Evolutionary conservation across 495 filamentous ascomycete species (phyloP), one percentile per base, ranked within the genome.

Genomic region (Penicillium longicatenatum): DNA sequence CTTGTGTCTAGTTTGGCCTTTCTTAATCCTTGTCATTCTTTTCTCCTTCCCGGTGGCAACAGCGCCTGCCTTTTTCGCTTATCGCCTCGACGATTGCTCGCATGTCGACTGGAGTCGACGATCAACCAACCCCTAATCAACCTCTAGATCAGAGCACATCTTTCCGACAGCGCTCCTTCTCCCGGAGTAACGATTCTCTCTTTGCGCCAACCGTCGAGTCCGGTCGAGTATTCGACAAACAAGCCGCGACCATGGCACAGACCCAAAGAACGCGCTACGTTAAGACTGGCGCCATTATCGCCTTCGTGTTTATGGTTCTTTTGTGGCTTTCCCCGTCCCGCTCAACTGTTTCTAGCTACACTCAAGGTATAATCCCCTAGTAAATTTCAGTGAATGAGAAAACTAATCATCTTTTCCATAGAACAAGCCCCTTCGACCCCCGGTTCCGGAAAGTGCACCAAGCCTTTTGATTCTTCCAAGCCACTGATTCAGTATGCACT

Each of bases 401-500:
- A 19, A 49, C 56, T 58, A 49, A 59, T 17, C 54, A 61, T 29
- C 35, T 20, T 35, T 35, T 53, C 10, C 53, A 44, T 54, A 78
- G 72, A 64, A 35, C 58, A 70, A 63, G 35, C 67, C 19, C 62
- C 71, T 45, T 54, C 68, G 17, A 55, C 61, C 35, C 48, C 57
- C 30, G 52, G 61, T 35, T 53, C 67, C 8, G 69, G 84, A 35
- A 88, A 83, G 75, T 98, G 94, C 81, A 85, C 85, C 47, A 90
- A 86, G 68, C 90, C 93, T 26, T 85, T 79, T 71, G 90, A 91
- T 54, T 82, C 86, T 31, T 85, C 89, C 43, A 98, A 96, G 76
- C 95, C 95, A 24, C 79, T 98, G 61, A 87, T 97, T 58, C 94
- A 98, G 67, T 98, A 97, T 80, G 94, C 91, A 55, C 83, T 96